A percentile compares a stretch with the other conserved stretches of the same genome.
phyloP scores from a whole-genome alignment of 1,284 basidiomycete genomes.

The Moesziomyces parantarcticus region DNA sequence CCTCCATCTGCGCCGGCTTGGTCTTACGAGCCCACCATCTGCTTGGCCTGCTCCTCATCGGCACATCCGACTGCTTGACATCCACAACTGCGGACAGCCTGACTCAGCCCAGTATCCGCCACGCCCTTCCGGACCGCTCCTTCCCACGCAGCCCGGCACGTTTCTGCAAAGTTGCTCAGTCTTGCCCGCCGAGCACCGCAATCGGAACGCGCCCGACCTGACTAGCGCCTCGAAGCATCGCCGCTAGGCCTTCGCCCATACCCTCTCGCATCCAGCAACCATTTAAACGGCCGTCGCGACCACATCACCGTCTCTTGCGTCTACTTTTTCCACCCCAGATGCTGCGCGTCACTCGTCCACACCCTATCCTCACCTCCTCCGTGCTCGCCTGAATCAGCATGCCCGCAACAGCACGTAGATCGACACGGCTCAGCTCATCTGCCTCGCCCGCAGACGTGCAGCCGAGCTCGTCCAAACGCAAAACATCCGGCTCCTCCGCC shows the following conservation, averaged over 20 bases:
- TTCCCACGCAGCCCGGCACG: too few relatives aligned
- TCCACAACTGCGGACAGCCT: too few relatives aligned
- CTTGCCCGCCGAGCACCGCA: too few relatives aligned
- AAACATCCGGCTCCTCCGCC: conserved; percentile 10
- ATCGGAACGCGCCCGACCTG: too few relatives aligned
- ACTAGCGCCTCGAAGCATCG: too few relatives aligned
- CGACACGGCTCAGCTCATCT: conserved; percentile 40
- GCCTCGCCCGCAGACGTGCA: conserved; percentile 21
- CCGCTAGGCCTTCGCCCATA: too few relatives aligned
- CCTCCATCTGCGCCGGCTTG: conserved; percentile 18
- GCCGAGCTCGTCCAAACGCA: conserved; percentile 20
- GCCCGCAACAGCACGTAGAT: conserved; percentile 30
- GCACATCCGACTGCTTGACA: conserved; percentile 5
- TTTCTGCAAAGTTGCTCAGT: too few relatives aligned
- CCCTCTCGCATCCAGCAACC: too few relatives aligned
- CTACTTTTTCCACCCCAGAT: conserved; percentile 16
- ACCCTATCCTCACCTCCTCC: conserved; percentile 7
- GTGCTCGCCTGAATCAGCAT: conserved; percentile 22
- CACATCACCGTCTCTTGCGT: background rate
- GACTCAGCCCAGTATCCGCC: too few relatives aligned
- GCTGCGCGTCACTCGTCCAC: conserved; percentile 16
- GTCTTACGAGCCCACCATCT: conserved; percentile 6
- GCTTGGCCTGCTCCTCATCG: background rate
- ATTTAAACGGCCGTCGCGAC: background rate
- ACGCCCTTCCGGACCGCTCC: too few relatives aligned